Conservation (phyloP, 2,329 filamentous ascomycete genomes). For the Microcyclospora pomicola region DNA sequence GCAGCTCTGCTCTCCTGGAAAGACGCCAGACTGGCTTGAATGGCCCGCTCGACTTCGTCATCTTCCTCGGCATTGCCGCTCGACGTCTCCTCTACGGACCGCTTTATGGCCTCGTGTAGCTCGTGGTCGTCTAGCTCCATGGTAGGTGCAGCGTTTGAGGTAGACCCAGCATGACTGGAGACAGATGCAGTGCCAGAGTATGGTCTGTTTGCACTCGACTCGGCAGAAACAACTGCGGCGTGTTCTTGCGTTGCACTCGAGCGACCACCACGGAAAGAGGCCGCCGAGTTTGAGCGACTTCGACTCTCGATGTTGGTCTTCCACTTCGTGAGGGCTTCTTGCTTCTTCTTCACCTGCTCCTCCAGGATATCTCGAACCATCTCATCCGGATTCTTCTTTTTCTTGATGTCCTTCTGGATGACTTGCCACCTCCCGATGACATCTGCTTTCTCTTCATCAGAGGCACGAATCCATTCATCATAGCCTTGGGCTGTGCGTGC, state of each 20-base stretch:
- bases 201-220: background rate
- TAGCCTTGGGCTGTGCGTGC: slow-evolving; percentile 64
- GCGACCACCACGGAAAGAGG: background rate
- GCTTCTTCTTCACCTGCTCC: slow-evolving; percentile 21
- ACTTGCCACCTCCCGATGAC: slow-evolving; percentile 54
- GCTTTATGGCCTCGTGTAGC: slow-evolving; percentile 59
- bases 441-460: slow-evolving; percentile 45
- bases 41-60: slow-evolving; percentile 54
- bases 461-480: slow-evolving; percentile 45
- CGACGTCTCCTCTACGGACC: slow-evolving; percentile 57
- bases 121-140: slow-evolving; percentile 23
- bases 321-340: slow-evolving; percentile 8
- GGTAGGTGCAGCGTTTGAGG: slow-evolving; percentile 1
- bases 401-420: slow-evolving; percentile 44
- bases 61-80: slow-evolving; percentile 57
- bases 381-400: slow-evolving; percentile 44
- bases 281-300: background rate
- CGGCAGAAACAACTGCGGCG: background rate
- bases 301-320: slow-evolving; percentile 2
- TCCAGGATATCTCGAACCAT: slow-evolving; percentile 30
- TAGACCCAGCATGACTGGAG: background rate
- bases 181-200: background rate
- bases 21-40: slow-evolving; percentile 56
- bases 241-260: background rate
- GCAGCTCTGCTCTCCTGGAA: slow-evolving; percentile 32